These are phyloP conservation scores for Neospora caninum DNA, from an alignment of 169 alveolate species.

Conservation along the genomic window DNA sequence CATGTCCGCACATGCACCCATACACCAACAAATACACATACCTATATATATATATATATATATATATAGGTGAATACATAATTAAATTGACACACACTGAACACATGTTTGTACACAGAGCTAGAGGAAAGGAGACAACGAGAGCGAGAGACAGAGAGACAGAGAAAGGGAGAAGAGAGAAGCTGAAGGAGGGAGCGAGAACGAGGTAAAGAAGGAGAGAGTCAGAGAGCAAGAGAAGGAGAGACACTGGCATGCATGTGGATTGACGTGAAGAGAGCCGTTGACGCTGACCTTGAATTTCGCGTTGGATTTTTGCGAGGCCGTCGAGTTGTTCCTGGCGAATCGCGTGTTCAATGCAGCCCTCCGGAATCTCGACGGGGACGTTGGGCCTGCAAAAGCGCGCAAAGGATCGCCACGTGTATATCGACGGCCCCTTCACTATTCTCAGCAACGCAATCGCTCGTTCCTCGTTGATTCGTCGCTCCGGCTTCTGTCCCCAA, in stretches of 20 bases:
- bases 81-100: neutral
- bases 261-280: too few species aligned
- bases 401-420: neutral
- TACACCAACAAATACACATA: neutral
- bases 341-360: constrained; percentile 33
- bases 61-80: neutral
- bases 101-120: too few species aligned
- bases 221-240: too few species aligned
- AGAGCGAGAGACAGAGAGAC: too few species aligned
- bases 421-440: neutral
- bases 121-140: too few species aligned
- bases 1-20: neutral
- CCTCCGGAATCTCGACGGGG: constrained; percentile 48
- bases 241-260: too few species aligned
- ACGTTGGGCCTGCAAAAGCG: constrained; percentile 23
- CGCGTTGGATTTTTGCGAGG: constrained; percentile 55
- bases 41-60: neutral
- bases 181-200: too few species aligned
- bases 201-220: too few species aligned
- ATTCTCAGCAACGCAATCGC: too few species aligned
- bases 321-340: constrained; percentile 41
- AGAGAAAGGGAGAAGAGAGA: too few species aligned
- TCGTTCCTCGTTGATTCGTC: too few species aligned
- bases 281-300: neutral
- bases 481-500: too few species aligned